phyloP scores from a whole-genome alignment of 331 rosid species.

The Cydonia oblonga region DNA sequence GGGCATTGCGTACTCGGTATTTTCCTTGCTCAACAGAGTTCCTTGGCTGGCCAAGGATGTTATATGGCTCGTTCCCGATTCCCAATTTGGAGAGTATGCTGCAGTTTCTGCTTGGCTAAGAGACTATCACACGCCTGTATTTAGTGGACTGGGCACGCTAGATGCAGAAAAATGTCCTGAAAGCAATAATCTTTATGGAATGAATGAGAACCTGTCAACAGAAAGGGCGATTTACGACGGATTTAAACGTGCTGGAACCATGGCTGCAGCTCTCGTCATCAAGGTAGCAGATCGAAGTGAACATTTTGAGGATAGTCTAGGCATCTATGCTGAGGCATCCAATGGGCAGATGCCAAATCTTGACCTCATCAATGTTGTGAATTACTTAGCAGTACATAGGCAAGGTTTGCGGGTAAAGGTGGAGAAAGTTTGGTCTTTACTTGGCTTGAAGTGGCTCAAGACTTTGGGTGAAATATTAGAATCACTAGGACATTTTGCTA shows the following conservation, averaged over 20 bases:
- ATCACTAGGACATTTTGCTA: slow-evolving; percentile 44
- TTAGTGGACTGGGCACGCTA: slow-evolving; percentile 16
- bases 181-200: slow-evolving; percentile 16
- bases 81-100: slow-evolving; percentile 70
- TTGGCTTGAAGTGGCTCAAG: slow-evolving; percentile 55
- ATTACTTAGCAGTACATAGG: slow-evolving; percentile 71
- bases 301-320: slow-evolving; percentile 58
- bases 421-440: slow-evolving; percentile 56
- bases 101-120: slow-evolving; percentile 81
- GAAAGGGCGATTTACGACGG: slow-evolving; percentile 33
- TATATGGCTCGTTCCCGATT: slow-evolving; percentile 83
- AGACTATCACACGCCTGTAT: slow-evolving; percentile 72
- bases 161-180: slow-evolving; percentile 44
- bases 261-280: slow-evolving; percentile 87
- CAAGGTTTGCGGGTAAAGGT: slow-evolving; percentile 70
- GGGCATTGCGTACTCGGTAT: slow-evolving; percentile 74
- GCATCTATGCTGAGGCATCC: slow-evolving; percentile 80
- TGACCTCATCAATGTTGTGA: slow-evolving; percentile 84
- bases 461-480: slow-evolving; percentile 64
- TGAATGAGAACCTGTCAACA: slow-evolving; percentile 20
- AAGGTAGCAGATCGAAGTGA: slow-evolving; percentile 53
- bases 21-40: slow-evolving; percentile 71
- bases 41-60: slow-evolving; percentile 94
- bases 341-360: slow-evolving; percentile 98
- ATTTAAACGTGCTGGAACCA: slow-evolving; percentile 88